A percentile compares a stretch with the other conserved stretches of the same genome.
Conservation (phyloP, 73 alveolate genomes). For the Symbiodinium pilosum region DNA sequence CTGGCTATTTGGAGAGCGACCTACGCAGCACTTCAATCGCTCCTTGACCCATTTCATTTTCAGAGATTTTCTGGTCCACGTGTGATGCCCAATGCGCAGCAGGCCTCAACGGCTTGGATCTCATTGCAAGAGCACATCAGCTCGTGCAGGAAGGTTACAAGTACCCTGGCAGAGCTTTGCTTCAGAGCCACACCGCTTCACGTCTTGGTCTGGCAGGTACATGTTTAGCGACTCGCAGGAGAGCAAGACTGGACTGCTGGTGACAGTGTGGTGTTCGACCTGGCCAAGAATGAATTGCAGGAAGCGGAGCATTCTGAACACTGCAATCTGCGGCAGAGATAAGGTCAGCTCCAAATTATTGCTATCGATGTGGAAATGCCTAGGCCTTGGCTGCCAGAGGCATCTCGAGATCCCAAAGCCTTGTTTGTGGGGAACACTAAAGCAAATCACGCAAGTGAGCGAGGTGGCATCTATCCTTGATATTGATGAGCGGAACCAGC, state of each 20-base stretch:
- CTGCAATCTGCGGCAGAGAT: not conserved
- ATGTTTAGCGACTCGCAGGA: constrained; percentile 63
- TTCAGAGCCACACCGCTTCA: not conserved
- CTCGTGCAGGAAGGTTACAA: constrained; percentile 99
- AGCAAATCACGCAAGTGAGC: no score
- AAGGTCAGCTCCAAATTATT: constrained; percentile 97
- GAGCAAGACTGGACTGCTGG: constrained; percentile 72
- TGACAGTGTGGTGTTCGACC: constrained; percentile 46
- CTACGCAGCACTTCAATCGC: constrained; percentile 87
- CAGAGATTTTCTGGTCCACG: not conserved
- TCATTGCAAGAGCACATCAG: constrained; percentile 99
- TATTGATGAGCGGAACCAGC: constrained; percentile 44
- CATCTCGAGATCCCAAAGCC: no score
- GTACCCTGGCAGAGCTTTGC: constrained; percentile 21
- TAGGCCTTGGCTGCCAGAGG: constrained; percentile 88
- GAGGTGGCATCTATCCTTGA: constrained; percentile 75
- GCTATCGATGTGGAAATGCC: constrained; percentile 98
- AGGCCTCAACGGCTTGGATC: constrained; percentile 97
- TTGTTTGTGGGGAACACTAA: no score
- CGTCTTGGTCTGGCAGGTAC: constrained; percentile 37
- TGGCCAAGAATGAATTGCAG: not conserved
- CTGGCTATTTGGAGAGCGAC: constrained; percentile 97
- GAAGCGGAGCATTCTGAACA: not conserved
- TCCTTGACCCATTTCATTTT: not conserved
- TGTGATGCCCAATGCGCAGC: not conserved